These are phyloP conservation scores for Monilinia polystroma DNA, from an alignment of 2,329 filamentous ascomycete genomes.

Conservation along the genomic window DNA sequence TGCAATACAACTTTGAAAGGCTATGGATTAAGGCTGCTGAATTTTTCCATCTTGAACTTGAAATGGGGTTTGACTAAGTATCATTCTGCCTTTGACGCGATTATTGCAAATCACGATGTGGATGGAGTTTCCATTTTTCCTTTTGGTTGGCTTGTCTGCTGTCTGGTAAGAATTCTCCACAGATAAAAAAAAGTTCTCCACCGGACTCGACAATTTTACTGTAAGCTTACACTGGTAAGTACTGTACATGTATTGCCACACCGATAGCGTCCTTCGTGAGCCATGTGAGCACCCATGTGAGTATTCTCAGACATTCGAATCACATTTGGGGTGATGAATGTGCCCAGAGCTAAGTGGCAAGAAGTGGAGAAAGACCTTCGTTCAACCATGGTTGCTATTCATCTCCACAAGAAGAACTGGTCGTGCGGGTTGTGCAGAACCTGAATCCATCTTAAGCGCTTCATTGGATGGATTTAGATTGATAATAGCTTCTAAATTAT, in stretches of 20 bases:
- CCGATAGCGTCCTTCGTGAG: conserved; percentile 5
- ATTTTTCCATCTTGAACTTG: not conserved
- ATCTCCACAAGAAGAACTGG: conserved; percentile 8
- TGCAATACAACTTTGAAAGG: conserved; percentile 1
- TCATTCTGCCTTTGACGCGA: not conserved
- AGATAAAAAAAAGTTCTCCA: not conserved
- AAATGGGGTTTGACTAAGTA: not conserved
- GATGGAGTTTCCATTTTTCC: not conserved
- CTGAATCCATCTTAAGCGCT: conserved; percentile 6
- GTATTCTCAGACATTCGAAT: conserved; percentile 6
- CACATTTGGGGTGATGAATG: conserved; percentile 2
- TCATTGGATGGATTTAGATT: not conserved
- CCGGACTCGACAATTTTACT: not conserved
- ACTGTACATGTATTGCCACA: not conserved
- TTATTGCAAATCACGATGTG: not conserved
- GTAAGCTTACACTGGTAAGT: conserved; percentile 10
- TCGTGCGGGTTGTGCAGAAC: not conserved
- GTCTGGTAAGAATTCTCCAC: not conserved
- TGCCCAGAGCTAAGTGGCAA: conserved; percentile 8
- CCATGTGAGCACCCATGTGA: conserved; percentile 17
- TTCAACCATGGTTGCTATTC: not conserved
- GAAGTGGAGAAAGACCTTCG: not conserved
- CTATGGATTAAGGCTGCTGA: conserved; percentile 4
- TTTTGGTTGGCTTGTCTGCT: not conserved
- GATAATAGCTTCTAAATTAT: conserved; percentile 12